A percentile compares a stretch with the other conserved stretches of the same genome.
phyloP scores from a whole-genome alignment of 371 early-diverging fungal species.

The Entomophthora muscae region DNA sequence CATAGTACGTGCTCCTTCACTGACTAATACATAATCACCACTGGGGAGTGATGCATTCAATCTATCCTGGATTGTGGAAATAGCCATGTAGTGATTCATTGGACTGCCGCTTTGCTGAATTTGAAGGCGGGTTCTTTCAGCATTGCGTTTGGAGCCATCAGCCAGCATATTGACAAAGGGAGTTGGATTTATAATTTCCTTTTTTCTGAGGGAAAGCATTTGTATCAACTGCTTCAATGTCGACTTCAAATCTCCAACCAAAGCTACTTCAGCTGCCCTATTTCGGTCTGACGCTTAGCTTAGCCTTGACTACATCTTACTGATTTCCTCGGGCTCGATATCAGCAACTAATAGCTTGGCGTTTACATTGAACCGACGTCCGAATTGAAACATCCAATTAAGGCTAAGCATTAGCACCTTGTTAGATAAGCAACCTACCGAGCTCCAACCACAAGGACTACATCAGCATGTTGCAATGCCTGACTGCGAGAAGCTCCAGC shows the following conservation, averaged over 20 bases:
- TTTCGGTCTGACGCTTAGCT: conserved; percentile 13
- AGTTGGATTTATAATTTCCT: background rate
- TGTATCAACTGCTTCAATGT: conserved; percentile 20
- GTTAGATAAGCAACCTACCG: conserved; percentile 12
- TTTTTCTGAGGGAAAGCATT: conserved; percentile 6
- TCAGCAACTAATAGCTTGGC: conserved; percentile 56
- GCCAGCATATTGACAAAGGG: background rate
- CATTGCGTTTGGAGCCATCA: background rate
- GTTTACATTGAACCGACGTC: conserved; percentile 28
- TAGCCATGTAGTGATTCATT: conserved; percentile 53
- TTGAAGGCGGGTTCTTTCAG: background rate
- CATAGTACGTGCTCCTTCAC: conserved; percentile 76
- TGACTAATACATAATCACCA: conserved; percentile 31
- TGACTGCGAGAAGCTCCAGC: conserved; percentile 49
- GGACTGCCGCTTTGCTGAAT: conserved; percentile 4
- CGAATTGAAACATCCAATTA: conserved; percentile 73
- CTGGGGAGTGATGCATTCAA: conserved; percentile 15
- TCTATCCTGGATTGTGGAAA: conserved; percentile 31
- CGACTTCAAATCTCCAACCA: conserved; percentile 44
- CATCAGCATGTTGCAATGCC: conserved; percentile 48
- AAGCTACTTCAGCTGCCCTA: conserved; percentile 24
- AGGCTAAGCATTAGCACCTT: conserved; percentile 15
- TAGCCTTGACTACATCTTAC: conserved; percentile 14
- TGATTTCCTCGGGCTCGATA: conserved; percentile 42
- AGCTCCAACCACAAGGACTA: conserved; percentile 53